Base-by-base conservation (phyloP, 805 yeast genomes). In the Ogataea nonfermentans region DNA sequence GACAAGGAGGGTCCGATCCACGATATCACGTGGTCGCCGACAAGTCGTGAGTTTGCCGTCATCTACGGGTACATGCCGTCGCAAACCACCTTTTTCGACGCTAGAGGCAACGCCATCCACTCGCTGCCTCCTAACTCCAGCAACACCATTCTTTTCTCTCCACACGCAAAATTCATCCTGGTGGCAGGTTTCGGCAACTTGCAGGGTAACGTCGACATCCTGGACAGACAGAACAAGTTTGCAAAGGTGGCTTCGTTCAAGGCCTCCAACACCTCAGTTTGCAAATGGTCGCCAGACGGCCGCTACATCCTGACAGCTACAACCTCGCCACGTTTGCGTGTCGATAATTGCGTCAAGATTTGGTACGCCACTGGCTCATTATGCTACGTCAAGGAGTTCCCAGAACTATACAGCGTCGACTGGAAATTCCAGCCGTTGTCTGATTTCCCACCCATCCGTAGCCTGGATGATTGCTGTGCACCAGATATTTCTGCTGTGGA, bases 271-370 rank as follows among this genome's bases (percentile, higher is more conserved):
- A 89, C 98, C 11, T 83, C 95, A n/a, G 95, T 84, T 31, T 91
- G 96, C 62, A 87, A 86, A 62, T 93, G 99, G 99, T 81, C 95
- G 2, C 99, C 99, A 8, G 95, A 93, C 65, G 98, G 99, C 26
- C 80, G 93, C 56, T 89, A 74, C 58, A 79, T 93, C 42, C 68
- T 93, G 62, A 91, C 98, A 11, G 98, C 99, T 13, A 95, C 98
- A 4, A 93, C 98, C 0, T 80, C 96, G 14, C 99, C 99, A 48
- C 77, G 99, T 55, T 76, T 93, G 53, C 80, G 99, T 57, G 99
- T 93, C 29, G 99, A 95, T 66, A 93, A 93, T 62, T 91, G 97
- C 44, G 81, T 84, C 53, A 86, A 87, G 64, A 73, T 93, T 54
- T 93, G 98, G 96, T 95, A 93, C 63, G 88, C 81, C 40, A 71